Evolutionary conservation across 257 asterid genomes (phyloP).

Genomic region (Prunella vulgaris): DNA sequence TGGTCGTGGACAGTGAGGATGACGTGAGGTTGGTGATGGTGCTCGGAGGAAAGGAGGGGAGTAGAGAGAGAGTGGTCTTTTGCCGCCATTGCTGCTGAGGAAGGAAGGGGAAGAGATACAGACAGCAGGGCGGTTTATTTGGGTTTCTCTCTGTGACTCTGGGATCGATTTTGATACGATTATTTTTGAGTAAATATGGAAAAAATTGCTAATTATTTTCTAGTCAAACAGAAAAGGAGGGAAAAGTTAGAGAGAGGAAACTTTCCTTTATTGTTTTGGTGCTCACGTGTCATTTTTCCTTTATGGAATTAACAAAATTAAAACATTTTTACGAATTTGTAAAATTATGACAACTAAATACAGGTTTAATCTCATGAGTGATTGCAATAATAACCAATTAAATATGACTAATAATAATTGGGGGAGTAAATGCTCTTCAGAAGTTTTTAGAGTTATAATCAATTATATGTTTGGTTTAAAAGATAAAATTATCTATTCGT

Average conservation of each 20-base stretch:
- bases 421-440: no score
- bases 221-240: conserved; percentile 16
- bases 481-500: no score
- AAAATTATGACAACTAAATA: no score
- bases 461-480: no score
- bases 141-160: conserved; percentile 14
- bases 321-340: no score
- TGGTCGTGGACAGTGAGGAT: conserved; percentile 47
- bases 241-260: conserved; percentile 10
- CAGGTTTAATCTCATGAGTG: no score
- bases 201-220: no score
- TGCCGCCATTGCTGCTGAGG: conserved; percentile 26
- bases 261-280: not conserved
- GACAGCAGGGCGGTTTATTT: conserved; percentile 14
- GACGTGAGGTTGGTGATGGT: conserved; percentile 34
- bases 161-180: not conserved
- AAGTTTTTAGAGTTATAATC: no score
- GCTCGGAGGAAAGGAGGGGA: conserved; percentile 44
- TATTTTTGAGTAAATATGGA: not conserved
- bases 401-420: no score
- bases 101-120: not conserved
- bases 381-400: no score
- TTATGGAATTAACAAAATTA: no score
- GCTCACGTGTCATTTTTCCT: no score
- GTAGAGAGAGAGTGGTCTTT: conserved; percentile 47